Base-by-base conservation (phyloP, 169 alveolate species). In the Plasmodium chabaudi region DNA sequence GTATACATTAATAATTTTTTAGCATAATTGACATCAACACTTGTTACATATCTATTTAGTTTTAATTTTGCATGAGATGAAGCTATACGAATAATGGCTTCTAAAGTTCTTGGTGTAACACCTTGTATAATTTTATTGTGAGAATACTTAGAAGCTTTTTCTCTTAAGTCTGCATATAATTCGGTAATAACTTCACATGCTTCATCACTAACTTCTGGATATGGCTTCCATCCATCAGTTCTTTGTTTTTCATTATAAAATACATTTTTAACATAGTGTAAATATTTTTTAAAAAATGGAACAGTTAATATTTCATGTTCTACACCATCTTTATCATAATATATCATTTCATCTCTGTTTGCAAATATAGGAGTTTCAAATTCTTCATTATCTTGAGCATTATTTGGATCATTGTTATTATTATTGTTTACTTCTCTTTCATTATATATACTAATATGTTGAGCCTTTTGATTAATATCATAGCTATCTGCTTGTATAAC, bases 81-180 rank as follows among this genome's bases (percentile, higher is more conserved):
- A 4, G 97, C 95, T 10, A 96, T 93, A 27, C 98, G 96, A 34
- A 96, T 93, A 53, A 94, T 93, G 7, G 97, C 98, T 88, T 96
- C 98, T 61, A 96, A 93, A 7, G 98, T 95, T 70, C 98, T 92
- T 15, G 96, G 96, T 9, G 96, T 87, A 27, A 93, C 96, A 13
- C 94, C 89, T 74, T 93, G 96, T 49, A 91, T 92, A 27, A 91
- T 71, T 90, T 91, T 91, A 71, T 77, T 75, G 42, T 88, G 94
- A 23, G 92, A 84, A 51, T 72, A 72, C 49, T 91, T 88, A 55
- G 88, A 72, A 44, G 94, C 94, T 25, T 92, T 75, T 61, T 91
- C 89, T 15, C 97, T 90, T 23, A 95, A 60, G 56, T 95, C 94
- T 12, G 95, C 87, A 71, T 94, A 95, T 46, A 94, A 86, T 47